These are phyloP conservation scores for Myxozyma melibiosi DNA, from an alignment of 805 yeast genomes.

Conservation along the genomic window DNA sequence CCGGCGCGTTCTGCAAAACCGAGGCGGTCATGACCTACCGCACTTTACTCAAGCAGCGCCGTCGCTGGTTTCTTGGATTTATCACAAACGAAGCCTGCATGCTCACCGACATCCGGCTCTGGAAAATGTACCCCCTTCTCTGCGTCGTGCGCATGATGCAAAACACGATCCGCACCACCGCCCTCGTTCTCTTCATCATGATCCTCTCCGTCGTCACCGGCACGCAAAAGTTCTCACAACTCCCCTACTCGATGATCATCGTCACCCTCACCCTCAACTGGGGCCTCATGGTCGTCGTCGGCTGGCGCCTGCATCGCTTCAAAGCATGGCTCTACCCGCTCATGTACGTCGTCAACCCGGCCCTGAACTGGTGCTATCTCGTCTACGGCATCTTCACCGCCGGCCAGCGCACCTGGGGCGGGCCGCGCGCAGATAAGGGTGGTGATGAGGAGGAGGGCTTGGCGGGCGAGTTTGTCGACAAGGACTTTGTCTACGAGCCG, in stretches of 20 bases:
- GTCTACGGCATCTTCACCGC: slow-evolving; percentile 32
- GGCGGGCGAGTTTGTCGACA: background rate
- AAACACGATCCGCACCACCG: slow-evolving; percentile 31
- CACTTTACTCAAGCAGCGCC: slow-evolving; percentile 29
- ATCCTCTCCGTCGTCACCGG: slow-evolving; percentile 8
- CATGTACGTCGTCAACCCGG: slow-evolving; percentile 27
- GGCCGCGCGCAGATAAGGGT: slow-evolving; percentile 29
- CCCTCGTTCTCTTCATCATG: slow-evolving; percentile 22
- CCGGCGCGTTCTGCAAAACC: slow-evolving; percentile 32
- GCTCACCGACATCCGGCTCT: slow-evolving; percentile 30
- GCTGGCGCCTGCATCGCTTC: slow-evolving; percentile 18
- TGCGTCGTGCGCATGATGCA: slow-evolving; percentile 31
- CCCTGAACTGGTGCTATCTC: slow-evolving; percentile 28
- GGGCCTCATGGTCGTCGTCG: slow-evolving; percentile 26
- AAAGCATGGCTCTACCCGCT: slow-evolving; percentile 30
- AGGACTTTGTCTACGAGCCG: slow-evolving; percentile 13
- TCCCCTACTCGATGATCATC: slow-evolving; percentile 17
- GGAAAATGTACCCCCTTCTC: slow-evolving; percentile 30
- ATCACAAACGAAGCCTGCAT: slow-evolving; percentile 31
- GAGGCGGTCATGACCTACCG: slow-evolving; percentile 24
- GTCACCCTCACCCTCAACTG: slow-evolving; percentile 26
- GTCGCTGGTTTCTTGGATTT: slow-evolving; percentile 31
- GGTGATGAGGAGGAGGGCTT: slow-evolving; percentile 11
- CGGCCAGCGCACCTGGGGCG: slow-evolving; percentile 32
- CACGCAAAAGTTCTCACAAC: slow-evolving; percentile 1